Evolutionary conservation across 768 basidiomycete species (phyloP), one percentile per base, ranked within the genome.

Genomic region (Suillus subluteus): DNA sequence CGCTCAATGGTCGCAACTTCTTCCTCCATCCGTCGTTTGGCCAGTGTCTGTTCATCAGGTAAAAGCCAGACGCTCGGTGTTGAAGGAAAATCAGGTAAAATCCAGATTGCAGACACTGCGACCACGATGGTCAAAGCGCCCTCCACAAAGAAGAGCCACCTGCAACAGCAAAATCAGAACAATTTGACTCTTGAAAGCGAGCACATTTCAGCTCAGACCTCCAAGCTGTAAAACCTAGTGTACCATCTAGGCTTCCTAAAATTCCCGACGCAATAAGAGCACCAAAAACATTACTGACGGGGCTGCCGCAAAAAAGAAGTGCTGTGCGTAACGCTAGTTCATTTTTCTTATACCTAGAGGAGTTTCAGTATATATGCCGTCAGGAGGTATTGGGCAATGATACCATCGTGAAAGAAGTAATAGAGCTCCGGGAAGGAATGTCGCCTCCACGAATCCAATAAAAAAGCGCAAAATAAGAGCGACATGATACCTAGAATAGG

Each of bases 211-310:
- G 32, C 16, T 50, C 82, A 76, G 74, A 89, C 85, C 89, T 80
- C 93, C 92, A 95, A 1, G 90, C 90, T 1, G 88, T 79, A 65
- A 85, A 80, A 0, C 91, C 91, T 18, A 88, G 77, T 69, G 79
- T 82, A 6, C 88, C 88, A 38, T 91, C 84, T 88, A 92, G 90
- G n/a, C 79, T 77, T 64, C 83, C 81, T 13, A 94, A 82, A 62
- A 94, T 91, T 3, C 86, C 90, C 15, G 90, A 90, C 5, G 92
- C 91, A 50, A 93, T 84, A 18, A 94, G 79, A 0, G 91, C 83
- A 4, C 92, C 91, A 75, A 94, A 92, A 5, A 91, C 92, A 81
- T 94, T 94, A 58, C 86, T 88, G 65, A 93, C 86, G 6, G 94
- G 80, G 71, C 82, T 87, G 38, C 92, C 92, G 67, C 90, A 90